These are phyloP conservation scores for Annona cherimola DNA, from an alignment of 164 flowering plant genomes.

Conservation along the genomic window DNA sequence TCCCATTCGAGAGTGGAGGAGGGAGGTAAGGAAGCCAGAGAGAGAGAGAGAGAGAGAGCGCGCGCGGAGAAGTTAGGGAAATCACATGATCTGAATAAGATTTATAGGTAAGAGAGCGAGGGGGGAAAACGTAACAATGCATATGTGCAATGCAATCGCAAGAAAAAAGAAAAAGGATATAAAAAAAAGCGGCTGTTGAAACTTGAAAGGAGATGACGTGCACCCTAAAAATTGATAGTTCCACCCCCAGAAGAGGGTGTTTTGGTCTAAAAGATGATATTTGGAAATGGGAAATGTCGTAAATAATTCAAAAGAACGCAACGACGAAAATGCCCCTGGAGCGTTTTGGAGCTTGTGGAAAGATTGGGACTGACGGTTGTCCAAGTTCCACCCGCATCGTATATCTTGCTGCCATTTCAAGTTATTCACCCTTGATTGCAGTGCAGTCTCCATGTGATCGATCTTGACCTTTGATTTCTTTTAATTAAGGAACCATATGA, in stretches of 20 bases:
- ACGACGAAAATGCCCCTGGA: no score
- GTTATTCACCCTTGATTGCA: no score
- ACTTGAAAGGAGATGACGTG: no score
- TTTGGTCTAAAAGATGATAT: not conserved
- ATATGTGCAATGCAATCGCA: not conserved
- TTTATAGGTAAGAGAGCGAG: conserved; percentile 4
- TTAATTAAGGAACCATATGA: no score
- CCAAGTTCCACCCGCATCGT: no score
- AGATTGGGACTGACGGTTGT: no score
- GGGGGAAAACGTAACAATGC: not conserved
- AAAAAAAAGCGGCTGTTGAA: no score
- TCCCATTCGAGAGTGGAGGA: conserved; percentile 7
- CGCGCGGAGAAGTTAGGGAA: not conserved
- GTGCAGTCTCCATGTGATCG: no score
- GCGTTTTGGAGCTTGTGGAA: no score
- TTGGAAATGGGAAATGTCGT: not conserved
- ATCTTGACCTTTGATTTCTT: no score
- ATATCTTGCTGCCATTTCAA: no score
- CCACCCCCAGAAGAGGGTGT: not conserved
- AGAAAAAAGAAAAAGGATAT: not conserved
- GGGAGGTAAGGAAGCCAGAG: not conserved
- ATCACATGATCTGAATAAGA: conserved; percentile 10
- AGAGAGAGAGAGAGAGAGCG: conserved; percentile 5
- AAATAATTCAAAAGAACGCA: no score
- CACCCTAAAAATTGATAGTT: not conserved